These are phyloP conservation scores for Populus tomentosa DNA, from an alignment of 441 rosid species.

Conservation along the genomic window DNA sequence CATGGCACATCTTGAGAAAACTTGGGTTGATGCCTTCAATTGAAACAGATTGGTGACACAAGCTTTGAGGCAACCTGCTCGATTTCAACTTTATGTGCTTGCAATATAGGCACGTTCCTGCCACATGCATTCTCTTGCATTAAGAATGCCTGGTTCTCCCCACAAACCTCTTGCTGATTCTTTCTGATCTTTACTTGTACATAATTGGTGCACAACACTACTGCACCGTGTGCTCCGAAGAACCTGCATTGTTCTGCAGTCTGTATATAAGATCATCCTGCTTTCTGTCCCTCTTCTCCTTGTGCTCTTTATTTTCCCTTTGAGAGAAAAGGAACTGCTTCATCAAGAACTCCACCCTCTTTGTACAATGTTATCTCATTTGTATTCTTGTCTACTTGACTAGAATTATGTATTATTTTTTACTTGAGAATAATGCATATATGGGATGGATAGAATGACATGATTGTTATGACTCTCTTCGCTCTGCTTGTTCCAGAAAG, in stretches of 20 bases:
- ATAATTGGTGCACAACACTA: background rate
- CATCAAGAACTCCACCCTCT: background rate
- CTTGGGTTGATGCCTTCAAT: background rate
- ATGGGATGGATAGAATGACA: background rate
- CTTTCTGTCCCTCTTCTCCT: background rate
- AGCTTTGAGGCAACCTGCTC: background rate
- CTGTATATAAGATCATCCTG: background rate
- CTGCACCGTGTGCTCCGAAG: background rate
- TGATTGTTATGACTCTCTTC: conserved; percentile 1
- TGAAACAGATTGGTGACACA: background rate
- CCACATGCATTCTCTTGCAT: background rate
- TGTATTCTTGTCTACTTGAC: background rate
- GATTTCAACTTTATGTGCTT: background rate
- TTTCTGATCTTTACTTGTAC: background rate
- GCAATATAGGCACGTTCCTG: background rate
- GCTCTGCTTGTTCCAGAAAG: conserved; percentile 52
- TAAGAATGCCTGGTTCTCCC: background rate
- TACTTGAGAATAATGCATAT: background rate
- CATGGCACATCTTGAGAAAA: background rate
- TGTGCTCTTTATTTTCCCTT: background rate
- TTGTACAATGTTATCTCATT: background rate
- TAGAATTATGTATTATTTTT: background rate
- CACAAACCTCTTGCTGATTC: background rate
- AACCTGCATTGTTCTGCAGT: background rate
- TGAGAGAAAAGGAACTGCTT: background rate